Evolutionary conservation across 495 filamentous ascomycete species (phyloP).

Genomic region (Apodospora peruviana): DNA sequence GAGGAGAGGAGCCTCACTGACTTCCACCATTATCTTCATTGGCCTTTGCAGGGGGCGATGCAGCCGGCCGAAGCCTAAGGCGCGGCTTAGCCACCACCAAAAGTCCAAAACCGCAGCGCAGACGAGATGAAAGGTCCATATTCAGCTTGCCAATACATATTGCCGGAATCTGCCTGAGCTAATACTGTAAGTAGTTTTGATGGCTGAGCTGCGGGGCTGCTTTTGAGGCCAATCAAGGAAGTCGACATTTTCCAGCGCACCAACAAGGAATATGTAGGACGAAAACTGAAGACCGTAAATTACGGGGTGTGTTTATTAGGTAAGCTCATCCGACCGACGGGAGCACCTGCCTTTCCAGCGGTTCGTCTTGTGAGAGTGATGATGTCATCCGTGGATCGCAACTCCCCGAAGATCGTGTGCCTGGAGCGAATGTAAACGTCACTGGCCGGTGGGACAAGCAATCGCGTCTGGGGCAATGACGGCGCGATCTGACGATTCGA

Average conservation of each 20-base stretch:
- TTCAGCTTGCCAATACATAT: neutral
- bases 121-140: neutral
- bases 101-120: neutral
- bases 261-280: neutral
- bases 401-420: neutral
- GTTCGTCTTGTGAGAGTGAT: neutral
- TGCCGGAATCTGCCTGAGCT: neutral
- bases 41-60: neutral
- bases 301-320: neutral
- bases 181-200: neutral
- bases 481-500: no score
- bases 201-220: neutral
- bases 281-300: neutral
- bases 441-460: no score
- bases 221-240: neutral
- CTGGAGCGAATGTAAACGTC: no score
- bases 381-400: neutral
- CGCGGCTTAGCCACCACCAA: neutral
- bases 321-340: neutral
- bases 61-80: neutral
- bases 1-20: neutral
- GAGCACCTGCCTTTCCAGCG: neutral
- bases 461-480: no score
- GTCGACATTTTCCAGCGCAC: neutral
- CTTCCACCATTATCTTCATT: neutral